Base-by-base conservation (phyloP, 2,329 filamentous ascomycete species). In the Pyrenochaeta sp. region DNA sequence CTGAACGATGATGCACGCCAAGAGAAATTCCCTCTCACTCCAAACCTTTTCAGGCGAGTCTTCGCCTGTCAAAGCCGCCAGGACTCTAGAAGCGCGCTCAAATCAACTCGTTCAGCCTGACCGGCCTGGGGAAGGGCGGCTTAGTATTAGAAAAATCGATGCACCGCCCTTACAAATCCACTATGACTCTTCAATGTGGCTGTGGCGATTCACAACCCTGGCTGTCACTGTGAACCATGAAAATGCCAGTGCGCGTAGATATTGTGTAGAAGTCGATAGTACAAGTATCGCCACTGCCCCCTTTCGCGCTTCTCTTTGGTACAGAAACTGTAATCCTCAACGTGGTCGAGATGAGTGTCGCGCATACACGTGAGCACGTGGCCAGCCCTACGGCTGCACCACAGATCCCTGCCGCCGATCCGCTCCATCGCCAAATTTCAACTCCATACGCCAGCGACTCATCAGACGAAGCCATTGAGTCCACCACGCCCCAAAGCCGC, bases 301-400 rank as follows among this genome's bases (percentile, higher is more conserved):
- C 14, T n/a, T n/a, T n/a, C n/a, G n/a, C n/a, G n/a, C n/a, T 18
- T 30, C 10, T 20, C 15, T n/a, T 3, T 26, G 11, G 8, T 20
- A 7, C 30, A 18, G 10, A 21, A 4, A 11, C 11, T 34, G 8
- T 14, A 8, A 2, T 21, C 34, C 26, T 26, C 26, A 19, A 26
- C 30, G n/a, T n/a, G n/a, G n/a, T n/a, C n/a, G 22, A 21, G 21
- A 67, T 63, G 62, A 28, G 47, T 18, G 55, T 60, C 67, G 56
- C 65, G 62, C 22, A 23, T 19, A 46, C 67, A 67, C 65, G 67
- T 67, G 63, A 55, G 55, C 66, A 70, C 67, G 66, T 69, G 65
- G 44, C 28, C 44, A 57, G 48, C 52, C 48, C 46, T 44, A 44
- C 43, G 21, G 35, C 48, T 20, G 43, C 24, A 28, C 36, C 44